A percentile compares a stretch with the other conserved stretches of the same genome.
Conservation (phyloP, 2,329 filamentous ascomycete species). For the Diaporthe ampelina region DNA sequence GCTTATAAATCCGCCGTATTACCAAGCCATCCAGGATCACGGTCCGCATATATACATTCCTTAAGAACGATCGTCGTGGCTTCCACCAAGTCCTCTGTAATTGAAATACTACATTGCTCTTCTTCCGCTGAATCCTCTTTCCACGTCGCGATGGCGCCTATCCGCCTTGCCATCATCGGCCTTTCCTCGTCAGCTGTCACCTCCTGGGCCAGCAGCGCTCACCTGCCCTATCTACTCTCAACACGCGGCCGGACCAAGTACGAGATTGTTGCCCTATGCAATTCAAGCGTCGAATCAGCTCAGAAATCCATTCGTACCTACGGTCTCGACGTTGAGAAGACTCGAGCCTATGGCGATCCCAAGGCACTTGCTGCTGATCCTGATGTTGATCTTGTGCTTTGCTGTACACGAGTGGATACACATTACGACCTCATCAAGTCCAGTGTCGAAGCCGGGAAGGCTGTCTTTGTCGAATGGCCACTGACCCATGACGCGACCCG, state of each 20-base stretch:
- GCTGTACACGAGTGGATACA: slow-evolving; percentile 66
- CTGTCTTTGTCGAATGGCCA: slow-evolving; percentile 71
- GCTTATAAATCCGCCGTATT: slow-evolving; percentile 32
- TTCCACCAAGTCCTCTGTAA: not conserved
- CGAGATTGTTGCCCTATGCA: slow-evolving; percentile 65
- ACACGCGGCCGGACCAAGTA: slow-evolving; percentile 58
- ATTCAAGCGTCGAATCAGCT: slow-evolving; percentile 62
- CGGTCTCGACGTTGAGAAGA: slow-evolving; percentile 53
- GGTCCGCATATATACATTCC: not conserved
- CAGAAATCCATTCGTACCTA: slow-evolving; percentile 58
- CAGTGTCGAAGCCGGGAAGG: slow-evolving; percentile 65
- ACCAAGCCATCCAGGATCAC: slow-evolving; percentile 5
- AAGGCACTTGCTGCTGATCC: slow-evolving; percentile 62
- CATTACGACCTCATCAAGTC: slow-evolving; percentile 63
- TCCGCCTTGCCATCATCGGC: slow-evolving; percentile 70
- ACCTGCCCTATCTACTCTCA: slow-evolving; percentile 71
- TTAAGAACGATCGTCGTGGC: not conserved
- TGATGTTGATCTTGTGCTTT: slow-evolving; percentile 68
- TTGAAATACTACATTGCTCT: too few species aligned
- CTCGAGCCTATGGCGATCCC: slow-evolving; percentile 65
- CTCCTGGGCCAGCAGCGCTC: slow-evolving; percentile 68
- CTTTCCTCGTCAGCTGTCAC: slow-evolving; percentile 66
- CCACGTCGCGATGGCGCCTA: slow-evolving; percentile 56
- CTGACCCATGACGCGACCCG: slow-evolving; percentile 60
- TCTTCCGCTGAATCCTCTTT: too few species aligned